Percentiles rank a stretch among this genome's conserved stretches.
phyloP scores from a whole-genome alignment of 441 rosid genomes.

The Adansonia rubrostipa region DNA sequence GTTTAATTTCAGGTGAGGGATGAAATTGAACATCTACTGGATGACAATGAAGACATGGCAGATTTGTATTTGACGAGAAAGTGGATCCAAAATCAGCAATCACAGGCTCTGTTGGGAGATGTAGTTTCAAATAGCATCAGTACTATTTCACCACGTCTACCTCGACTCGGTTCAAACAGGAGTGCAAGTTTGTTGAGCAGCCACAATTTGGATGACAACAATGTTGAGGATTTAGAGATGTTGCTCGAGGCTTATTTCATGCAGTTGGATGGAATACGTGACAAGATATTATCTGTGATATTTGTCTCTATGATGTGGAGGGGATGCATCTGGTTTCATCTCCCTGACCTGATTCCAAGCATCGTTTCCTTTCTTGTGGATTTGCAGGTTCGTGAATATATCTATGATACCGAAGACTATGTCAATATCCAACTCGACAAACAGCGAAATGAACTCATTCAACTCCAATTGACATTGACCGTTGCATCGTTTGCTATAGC shows the following conservation, averaged over 20 bases:
- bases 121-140: constrained; percentile 52
- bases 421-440: constrained; percentile 90
- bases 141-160: constrained; percentile 39
- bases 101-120: constrained; percentile 56
- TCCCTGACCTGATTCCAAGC: constrained; percentile 1
- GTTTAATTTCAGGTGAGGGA: constrained; percentile 73
- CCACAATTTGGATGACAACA: constrained; percentile 54
- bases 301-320: constrained; percentile 13
- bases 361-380: background rate
- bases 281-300: constrained; percentile 88
- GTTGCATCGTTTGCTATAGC: constrained; percentile 84
- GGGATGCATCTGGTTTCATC: constrained; percentile 1
- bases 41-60: constrained; percentile 92
- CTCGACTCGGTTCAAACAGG: constrained; percentile 59
- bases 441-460: constrained; percentile 92
- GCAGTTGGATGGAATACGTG: constrained; percentile 93
- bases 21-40: constrained; percentile 84
- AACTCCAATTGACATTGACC: constrained; percentile 81
- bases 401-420: constrained; percentile 94
- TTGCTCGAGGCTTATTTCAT: constrained; percentile 92
- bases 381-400: constrained; percentile 84
- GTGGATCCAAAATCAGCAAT: constrained; percentile 81
- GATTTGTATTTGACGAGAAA: constrained; percentile 79
- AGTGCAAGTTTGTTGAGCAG: constrained; percentile 69
- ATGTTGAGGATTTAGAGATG: constrained; percentile 94